Conservation (phyloP, 2,329 filamentous ascomycete genomes). For the Lachnellula subtilissima region DNA sequence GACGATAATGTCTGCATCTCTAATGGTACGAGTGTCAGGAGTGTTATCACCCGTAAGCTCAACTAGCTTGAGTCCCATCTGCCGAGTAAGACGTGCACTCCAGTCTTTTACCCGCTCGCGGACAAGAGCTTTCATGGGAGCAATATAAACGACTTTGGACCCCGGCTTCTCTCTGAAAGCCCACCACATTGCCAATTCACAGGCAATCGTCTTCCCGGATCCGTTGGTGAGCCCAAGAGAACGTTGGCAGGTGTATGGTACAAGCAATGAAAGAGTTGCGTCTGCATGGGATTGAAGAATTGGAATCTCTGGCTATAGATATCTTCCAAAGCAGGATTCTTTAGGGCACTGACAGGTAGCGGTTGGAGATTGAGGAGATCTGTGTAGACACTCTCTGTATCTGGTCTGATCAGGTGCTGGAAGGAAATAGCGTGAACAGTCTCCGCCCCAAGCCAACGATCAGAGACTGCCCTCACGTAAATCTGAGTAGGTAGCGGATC, state of each 20-base stretch:
- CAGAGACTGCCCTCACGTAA: slow-evolving; percentile 89
- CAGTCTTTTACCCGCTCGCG: slow-evolving; percentile 95
- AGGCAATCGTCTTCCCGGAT: slow-evolving; percentile 95
- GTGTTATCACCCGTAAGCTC: slow-evolving; percentile 98
- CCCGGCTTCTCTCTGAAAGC: slow-evolving; percentile 91
- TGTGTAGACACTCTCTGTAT: slow-evolving; percentile 96
- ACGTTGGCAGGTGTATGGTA: slow-evolving; percentile 93
- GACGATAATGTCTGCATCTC: slow-evolving; percentile 94
- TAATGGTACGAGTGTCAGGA: slow-evolving; percentile 90
- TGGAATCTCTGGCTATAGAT: slow-evolving; percentile 86
- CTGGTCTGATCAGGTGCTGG: slow-evolving; percentile 93
- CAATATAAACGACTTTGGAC: slow-evolving; percentile 97
- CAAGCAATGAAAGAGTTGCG: slow-evolving; percentile 93
- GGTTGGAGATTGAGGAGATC: slow-evolving; percentile 90
- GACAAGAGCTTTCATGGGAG: slow-evolving; percentile 97
- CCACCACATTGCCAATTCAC: slow-evolving; percentile 99
- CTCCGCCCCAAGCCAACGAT: slow-evolving; percentile 94
- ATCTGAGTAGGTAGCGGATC: slow-evolving; percentile 94
- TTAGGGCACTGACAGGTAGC: slow-evolving; percentile 77
- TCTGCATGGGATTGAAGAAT: slow-evolving; percentile 99
- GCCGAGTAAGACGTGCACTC: slow-evolving; percentile 72
- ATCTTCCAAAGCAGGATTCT: slow-evolving; percentile 81
- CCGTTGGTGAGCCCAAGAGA: slow-evolving; percentile 93
- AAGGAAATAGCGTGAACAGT: slow-evolving; percentile 95
- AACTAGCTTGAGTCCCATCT: slow-evolving; percentile 84